Percentiles rank a stretch among this genome's conserved stretches.
phyloP scores from a whole-genome alignment of 495 filamentous ascomycete species.

The Friedmanniomyces simplex region DNA sequence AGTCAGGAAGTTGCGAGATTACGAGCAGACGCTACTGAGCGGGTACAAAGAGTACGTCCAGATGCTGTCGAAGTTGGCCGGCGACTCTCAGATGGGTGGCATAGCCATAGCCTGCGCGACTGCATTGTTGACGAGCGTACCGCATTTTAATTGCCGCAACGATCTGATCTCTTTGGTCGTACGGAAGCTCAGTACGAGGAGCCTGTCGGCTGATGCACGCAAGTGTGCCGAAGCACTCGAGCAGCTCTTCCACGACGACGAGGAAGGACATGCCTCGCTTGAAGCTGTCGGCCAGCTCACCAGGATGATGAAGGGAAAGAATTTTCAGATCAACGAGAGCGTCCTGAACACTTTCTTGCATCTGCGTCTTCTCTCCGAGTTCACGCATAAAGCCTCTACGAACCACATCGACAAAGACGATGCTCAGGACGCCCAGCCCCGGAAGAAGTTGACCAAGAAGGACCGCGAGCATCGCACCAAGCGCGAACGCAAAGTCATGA shows the following conservation, averaged over 20 bases:
- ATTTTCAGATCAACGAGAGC: slow-evolving; percentile 71
- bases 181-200: slow-evolving; percentile 61
- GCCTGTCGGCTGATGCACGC: slow-evolving; percentile 57
- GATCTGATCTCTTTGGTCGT: slow-evolving; percentile 82
- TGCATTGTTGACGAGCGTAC: slow-evolving; percentile 62
- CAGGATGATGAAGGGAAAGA: slow-evolving; percentile 84
- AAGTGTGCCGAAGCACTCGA: slow-evolving; percentile 75
- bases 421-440: slow-evolving; percentile 30
- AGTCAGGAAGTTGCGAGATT: slow-evolving; percentile 80
- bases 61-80: slow-evolving; percentile 55
- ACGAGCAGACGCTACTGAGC: slow-evolving; percentile 67
- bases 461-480: slow-evolving; percentile 72
- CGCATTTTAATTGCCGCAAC: slow-evolving; percentile 91
- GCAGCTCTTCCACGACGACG: slow-evolving; percentile 71
- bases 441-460: slow-evolving; percentile 55
- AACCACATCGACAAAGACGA: slow-evolving; percentile 52
- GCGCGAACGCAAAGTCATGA: slow-evolving; percentile 58
- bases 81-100: slow-evolving; percentile 26
- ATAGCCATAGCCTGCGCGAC: slow-evolving; percentile 81
- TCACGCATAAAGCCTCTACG: slow-evolving; percentile 67
- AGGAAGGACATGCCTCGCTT: slow-evolving; percentile 76
- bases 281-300: slow-evolving; percentile 77
- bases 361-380: slow-evolving; percentile 78
- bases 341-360: slow-evolving; percentile 87
- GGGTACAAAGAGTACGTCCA: slow-evolving; percentile 78